phyloP scores from a whole-genome alignment of 352 stramenopile species.

The Globisporangium acanthophoron region DNA sequence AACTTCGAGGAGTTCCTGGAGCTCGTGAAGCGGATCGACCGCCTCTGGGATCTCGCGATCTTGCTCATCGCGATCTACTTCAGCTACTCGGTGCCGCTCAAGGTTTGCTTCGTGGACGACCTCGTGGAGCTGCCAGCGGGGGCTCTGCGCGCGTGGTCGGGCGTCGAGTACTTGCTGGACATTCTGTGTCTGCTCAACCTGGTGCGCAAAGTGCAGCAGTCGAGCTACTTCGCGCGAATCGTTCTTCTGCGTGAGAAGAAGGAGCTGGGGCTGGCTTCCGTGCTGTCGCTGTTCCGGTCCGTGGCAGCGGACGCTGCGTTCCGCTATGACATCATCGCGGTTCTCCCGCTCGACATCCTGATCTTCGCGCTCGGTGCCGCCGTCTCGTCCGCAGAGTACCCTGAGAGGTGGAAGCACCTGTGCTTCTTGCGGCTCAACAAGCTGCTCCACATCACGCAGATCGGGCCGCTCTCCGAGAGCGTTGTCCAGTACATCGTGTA shows the following conservation, averaged over 20 bases:
- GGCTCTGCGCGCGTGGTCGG: constrained; percentile 31
- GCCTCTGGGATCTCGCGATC: constrained; percentile 46
- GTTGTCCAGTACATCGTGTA: constrained; percentile 62
- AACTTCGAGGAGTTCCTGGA: constrained; percentile 33
- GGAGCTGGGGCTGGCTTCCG: background rate
- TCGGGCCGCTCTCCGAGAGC: constrained; percentile 34
- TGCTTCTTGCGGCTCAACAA: constrained; percentile 57
- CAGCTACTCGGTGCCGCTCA: constrained; percentile 37
- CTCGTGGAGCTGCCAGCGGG: constrained; percentile 17
- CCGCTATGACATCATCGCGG: constrained; percentile 28
- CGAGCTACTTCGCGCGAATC: constrained; percentile 9
- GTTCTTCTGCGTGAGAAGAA: constrained; percentile 2
- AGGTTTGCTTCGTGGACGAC: constrained; percentile 50
- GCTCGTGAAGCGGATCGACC: constrained; percentile 28
- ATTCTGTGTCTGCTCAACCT: constrained; percentile 43
- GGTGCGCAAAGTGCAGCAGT: constrained; percentile 24
- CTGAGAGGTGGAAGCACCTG: constrained; percentile 28
- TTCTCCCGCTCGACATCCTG: constrained; percentile 49
- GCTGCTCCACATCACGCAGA: constrained; percentile 28
- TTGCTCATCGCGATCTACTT: constrained; percentile 43
- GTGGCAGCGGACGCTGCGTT: constrained; percentile 23
- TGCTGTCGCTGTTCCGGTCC: background rate
- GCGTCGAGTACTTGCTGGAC: constrained; percentile 51
- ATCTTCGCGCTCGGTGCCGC: constrained; percentile 10
- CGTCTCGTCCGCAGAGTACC: constrained; percentile 16